Evolutionary conservation across 768 basidiomycete species (phyloP), one percentile per base, ranked within the genome.

Genomic region (Hericium alpestre): DNA sequence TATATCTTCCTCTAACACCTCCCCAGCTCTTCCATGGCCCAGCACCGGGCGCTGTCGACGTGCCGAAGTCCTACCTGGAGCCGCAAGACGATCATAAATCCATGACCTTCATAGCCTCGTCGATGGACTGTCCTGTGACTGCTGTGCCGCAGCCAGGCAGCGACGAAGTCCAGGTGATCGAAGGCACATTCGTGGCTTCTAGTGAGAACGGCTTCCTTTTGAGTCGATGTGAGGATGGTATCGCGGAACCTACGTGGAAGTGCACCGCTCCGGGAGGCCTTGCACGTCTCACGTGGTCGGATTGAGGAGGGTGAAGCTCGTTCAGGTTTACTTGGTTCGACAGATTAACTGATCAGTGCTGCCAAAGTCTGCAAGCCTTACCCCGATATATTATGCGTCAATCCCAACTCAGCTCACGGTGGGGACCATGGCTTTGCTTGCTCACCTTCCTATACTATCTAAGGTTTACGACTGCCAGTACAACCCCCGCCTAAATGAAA

Each of bases 121-220:
- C 27, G 0, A 18, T 12, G 15, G 49, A 51, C 9, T 39, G 53
- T 23, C 27, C 43, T 13, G 23, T 18, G n/a, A 15, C 25, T 38
- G 51, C 15, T 13, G 39, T 50, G 41, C 37, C 40, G 38, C 43
- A 16, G 20, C 11, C 15, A n/a, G 52, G 13, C n/a, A 54, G 56
- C 8, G 59, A 55, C 25, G 51, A 18, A 3, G 63, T 59, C 49
- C 50, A 61, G 3, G 57, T 70, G 2, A 41, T 72, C 13, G 56
- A 65, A 0, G 63, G 71, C 18, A 60, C 62, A 0, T 82, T 83
- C 49, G 52, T 78, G n/a, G 77, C 72, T 2, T 71, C 72, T 11
- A 82, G 79, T 54, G 82, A 82, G 65, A 80, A 80, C 56, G 81
- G 81, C 9, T 77, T 81, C 58, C 63, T 67, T 2, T 61, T 79